A percentile compares a stretch with the other conserved stretches of the same genome.
Conservation (phyloP, 306 rosid genomes). For the Abrus precatorius region DNA sequence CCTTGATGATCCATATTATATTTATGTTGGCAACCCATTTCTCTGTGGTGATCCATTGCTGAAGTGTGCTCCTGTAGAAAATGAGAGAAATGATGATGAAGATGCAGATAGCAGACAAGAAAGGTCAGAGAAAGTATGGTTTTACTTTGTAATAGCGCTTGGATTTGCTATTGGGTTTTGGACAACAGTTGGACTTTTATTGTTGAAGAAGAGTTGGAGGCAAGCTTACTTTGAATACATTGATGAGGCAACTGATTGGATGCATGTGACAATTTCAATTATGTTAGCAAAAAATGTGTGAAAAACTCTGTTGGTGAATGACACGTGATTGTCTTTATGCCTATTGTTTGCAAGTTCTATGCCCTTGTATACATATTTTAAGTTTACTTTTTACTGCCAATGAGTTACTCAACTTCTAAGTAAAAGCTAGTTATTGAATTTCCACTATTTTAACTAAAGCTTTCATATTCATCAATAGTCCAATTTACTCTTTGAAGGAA, state of each 20-base stretch:
- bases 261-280: background rate
- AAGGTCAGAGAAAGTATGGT: conserved; percentile 20
- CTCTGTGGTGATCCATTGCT: conserved; percentile 40
- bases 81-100: background rate
- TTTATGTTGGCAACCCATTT: conserved; percentile 35
- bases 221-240: conserved; percentile 1
- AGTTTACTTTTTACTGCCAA: too few species aligned
- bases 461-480: too few species aligned
- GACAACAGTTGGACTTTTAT: conserved; percentile 12
- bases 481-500: too few species aligned
- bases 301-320: too few species aligned
- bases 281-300: too few species aligned
- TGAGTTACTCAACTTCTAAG: too few species aligned
- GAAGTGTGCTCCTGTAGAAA: background rate
- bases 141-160: conserved; percentile 35
- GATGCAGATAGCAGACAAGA: background rate
- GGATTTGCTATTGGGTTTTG: conserved; percentile 43
- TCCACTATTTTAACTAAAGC: too few species aligned
- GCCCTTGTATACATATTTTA: too few species aligned
- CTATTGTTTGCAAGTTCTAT: too few species aligned
- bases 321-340: too few species aligned
- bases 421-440: too few species aligned
- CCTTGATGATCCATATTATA: background rate
- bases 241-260: background rate
- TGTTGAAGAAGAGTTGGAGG: conserved; percentile 31